Evolutionary conservation across 257 asterid species (phyloP), one percentile per base, ranked within the genome.

Genomic region (Penstemon barbatus): DNA sequence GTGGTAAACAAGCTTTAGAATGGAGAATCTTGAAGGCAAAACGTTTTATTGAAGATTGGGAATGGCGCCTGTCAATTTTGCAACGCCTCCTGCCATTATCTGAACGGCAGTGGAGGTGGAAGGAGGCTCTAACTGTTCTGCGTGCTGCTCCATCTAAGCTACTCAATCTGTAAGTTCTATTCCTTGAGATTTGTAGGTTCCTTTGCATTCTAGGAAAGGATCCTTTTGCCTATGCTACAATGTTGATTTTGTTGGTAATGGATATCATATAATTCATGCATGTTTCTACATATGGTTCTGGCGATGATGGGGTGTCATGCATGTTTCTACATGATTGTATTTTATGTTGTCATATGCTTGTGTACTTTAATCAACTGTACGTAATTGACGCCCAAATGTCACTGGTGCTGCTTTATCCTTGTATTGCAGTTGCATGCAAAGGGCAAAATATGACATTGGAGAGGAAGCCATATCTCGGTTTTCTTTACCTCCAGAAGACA

Each of bases 61-160:
- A 85, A 76, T 93, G 99, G 99, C 97, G 99, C 57, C 84, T 93
- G 69, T 90, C 95, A 76, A 84, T 93, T 79, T 86, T 93, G 83
- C 97, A 88, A 76, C 77, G 90, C 79, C 96, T 93, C 78, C 79
- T 88, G 68, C 97, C 97, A 61, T 84, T 87, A 77, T 85, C 94
- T 73, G 99, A 87, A 57, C 97, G 96, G 42, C 92, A 87, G 58
- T 90, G 97, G 99, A 88, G 84, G 83, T 90, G 99, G 99, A 93
- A 84, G 84, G 99, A 93, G 82, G 97, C 89, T 74, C 79, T 88
- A 70, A 84, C 91, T 9, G 95, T 93, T 63, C 81, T 93, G 63
- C 96, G 96, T 76, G 99, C 97, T 25, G 97, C 99, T 70, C 99
- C 99, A 37, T 93, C 99, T 61, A 87, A 90, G 80, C 85, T 93